Percentiles rank a stretch among this genome's conserved stretches.
These are phyloP conservation scores for Daldinia caldariorum DNA, from an alignment of 495 filamentous ascomycete genomes.

Conservation along the genomic window DNA sequence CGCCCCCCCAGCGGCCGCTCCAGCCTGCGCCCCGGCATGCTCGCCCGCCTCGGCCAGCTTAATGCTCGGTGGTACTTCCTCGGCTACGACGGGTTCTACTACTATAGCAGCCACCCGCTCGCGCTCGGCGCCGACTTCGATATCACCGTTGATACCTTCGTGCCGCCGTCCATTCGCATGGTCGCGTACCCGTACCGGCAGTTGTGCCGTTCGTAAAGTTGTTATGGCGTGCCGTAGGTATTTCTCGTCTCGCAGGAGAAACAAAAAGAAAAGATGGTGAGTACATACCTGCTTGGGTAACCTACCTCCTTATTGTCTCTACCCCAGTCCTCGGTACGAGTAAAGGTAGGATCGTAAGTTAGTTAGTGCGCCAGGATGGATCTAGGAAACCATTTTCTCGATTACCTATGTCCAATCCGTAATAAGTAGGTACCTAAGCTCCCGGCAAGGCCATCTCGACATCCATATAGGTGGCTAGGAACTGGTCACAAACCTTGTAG, in stretches of 20 bases:
- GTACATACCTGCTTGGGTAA: background rate
- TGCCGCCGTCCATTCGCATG: conserved; percentile 3
- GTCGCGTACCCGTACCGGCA: conserved; percentile 26
- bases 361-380: background rate
- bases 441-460: too few species aligned
- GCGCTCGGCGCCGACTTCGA: background rate
- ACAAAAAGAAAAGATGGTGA: background rate
- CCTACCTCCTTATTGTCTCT: background rate
- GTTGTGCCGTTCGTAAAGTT: conserved; percentile 5
- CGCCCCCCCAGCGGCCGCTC: background rate
- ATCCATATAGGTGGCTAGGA: background rate
- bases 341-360: background rate
- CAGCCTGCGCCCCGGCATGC: background rate
- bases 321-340: background rate
- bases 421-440: too few species aligned
- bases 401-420: too few species aligned
- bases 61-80: conserved; percentile 24
- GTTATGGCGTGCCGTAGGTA: too few species aligned
- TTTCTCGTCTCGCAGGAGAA: too few species aligned
- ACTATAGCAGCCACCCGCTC: background rate
- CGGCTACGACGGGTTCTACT: conserved; percentile 8
- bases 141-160: conserved; percentile 12
- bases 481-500: background rate
- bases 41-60: background rate
- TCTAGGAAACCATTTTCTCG: background rate